phyloP scores from a whole-genome alignment of 2,329 filamentous ascomycete species.

The Fusarium sp. region DNA sequence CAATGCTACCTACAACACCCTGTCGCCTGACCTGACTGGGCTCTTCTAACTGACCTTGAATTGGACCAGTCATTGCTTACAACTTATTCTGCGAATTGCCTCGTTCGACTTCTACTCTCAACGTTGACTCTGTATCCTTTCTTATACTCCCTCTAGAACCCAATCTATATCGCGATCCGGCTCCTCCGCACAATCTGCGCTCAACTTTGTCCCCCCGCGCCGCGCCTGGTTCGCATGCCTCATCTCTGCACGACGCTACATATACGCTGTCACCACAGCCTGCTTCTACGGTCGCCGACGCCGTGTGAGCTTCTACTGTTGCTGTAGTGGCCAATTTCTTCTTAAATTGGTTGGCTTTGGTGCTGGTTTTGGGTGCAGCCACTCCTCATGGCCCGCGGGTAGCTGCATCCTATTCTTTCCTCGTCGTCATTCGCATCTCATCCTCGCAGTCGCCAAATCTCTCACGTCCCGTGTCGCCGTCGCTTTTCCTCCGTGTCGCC shows the following conservation, averaged over 20 bases:
- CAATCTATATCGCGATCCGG: conserved; percentile 15
- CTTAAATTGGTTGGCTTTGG: conserved; percentile 23
- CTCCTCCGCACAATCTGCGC: conserved; percentile 28
- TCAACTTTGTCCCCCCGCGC: conserved; percentile 26
- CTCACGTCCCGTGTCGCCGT: conserved; percentile 16
- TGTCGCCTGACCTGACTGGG: conserved; percentile 37
- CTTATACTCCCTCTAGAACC: background rate
- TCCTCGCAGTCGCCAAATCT: background rate
- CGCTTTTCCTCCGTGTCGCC: background rate
- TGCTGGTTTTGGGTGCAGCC: conserved; percentile 29
- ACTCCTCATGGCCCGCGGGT: conserved; percentile 42
- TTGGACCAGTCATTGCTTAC: conserved; percentile 37
- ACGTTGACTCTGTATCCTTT: background rate
- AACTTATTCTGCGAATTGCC: conserved; percentile 41
- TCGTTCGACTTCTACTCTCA: conserved; percentile 19
- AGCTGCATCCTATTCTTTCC: conserved; percentile 39
- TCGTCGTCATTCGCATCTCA: conserved; percentile 19
- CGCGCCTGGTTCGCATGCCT: conserved; percentile 46
- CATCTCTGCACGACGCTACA: conserved; percentile 47
- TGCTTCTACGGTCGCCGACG: conserved; percentile 36
- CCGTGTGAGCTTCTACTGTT: conserved; percentile 30
- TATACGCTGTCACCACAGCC: conserved; percentile 37
- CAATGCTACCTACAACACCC: conserved; percentile 19
- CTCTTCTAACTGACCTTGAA: conserved; percentile 20
- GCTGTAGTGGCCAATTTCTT: conserved; percentile 35